Base-by-base conservation (phyloP, 1,139 yeast species). In the Yamadazyma conglobata region DNA sequence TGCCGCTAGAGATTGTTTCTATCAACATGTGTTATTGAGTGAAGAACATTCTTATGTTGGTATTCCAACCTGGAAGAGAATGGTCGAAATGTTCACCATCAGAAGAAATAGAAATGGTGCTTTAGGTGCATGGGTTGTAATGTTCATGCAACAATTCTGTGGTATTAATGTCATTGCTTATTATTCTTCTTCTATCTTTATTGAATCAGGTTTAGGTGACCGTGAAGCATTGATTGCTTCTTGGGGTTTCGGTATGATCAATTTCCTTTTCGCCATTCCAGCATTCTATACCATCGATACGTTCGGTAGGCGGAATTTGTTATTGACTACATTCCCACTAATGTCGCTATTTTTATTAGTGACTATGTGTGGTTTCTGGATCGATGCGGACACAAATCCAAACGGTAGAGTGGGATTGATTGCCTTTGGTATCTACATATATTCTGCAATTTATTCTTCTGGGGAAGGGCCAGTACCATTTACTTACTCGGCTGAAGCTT, bases 391-490 rank as follows among this genome's bases (percentile, higher is more conserved):
- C 3, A 38, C 50, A n/a, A 46, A 59, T 27, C 48, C 54, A 2
- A 54, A 62, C 11, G 82, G 82, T 3, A 71, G 85, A 50, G 57
- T 80, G 39, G 93, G 78, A 4, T 70, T 79, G 39, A 76, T 83
- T 33, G 64, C 81, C 7, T 58, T 77, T 33, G 94, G 94, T 46
- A 79, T 86, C 37, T 86, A 85, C 52, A 54, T 86, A 24, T 86
- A 75, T 58, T 64, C 87, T 0, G 72, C 77, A 25, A 81, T 83
- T 42, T 86, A 86, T 58, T 83, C 93, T 0, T 79, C 85, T 3
- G 91, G 94, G 39, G 87, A 83, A 60, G 95, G 95, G 27, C 95
- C 94, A 10, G 94, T 86, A 30, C 94, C 95, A 6, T 86, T 86
- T 64, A 83, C 93, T 2, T 84, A 85, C 52, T 80, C 93, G 19